Evolutionary conservation across 768 basidiomycete genomes (phyloP).

Genomic region (Amylocystis lapponica): DNA sequence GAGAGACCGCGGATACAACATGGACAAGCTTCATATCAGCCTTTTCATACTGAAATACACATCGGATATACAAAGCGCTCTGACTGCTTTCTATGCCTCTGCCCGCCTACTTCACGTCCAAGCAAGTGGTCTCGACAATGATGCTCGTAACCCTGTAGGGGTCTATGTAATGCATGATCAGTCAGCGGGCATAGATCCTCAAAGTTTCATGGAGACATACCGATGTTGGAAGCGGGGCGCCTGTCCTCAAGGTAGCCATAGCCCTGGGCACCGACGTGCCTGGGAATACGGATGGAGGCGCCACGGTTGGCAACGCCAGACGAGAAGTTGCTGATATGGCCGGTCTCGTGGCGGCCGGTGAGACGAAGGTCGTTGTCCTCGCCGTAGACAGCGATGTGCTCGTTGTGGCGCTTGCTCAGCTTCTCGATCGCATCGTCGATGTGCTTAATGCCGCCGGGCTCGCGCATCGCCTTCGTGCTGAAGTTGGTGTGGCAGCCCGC

Average conservation of each 20-base stretch:
- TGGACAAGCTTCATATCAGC: too few species aligned
- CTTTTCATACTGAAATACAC: too few species aligned
- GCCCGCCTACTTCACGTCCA: constrained; percentile 43
- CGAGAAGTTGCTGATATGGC: constrained; percentile 85
- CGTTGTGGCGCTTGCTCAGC: constrained; percentile 81
- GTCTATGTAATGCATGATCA: constrained; percentile 39
- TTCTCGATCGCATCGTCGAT: constrained; percentile 95
- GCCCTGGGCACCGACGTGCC: constrained; percentile 88
- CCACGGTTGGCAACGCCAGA: constrained; percentile 98
- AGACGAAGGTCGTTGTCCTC: constrained; percentile 96
- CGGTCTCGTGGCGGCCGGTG: constrained; percentile 97
- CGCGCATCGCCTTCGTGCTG: constrained; percentile 92
- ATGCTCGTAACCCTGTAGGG: constrained; percentile 92
- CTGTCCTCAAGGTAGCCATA: constrained; percentile 96
- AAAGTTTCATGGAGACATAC: constrained; percentile 39
- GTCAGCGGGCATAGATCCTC: not conserved
- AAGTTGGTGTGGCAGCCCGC: constrained; percentile 99
- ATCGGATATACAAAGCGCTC: constrained; percentile 8
- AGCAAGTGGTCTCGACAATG: constrained; percentile 82
- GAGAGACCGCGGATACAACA: too few species aligned
- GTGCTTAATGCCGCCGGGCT: constrained; percentile 84
- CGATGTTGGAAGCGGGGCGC: constrained; percentile 97
- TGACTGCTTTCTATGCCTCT: constrained; percentile 8
- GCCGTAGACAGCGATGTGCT: constrained; percentile 97
- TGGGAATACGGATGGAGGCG: constrained; percentile 92